Evolutionary conservation across 306 rosid species (phyloP), one percentile per base, ranked within the genome.

Genomic region (Acacia confusa): DNA sequence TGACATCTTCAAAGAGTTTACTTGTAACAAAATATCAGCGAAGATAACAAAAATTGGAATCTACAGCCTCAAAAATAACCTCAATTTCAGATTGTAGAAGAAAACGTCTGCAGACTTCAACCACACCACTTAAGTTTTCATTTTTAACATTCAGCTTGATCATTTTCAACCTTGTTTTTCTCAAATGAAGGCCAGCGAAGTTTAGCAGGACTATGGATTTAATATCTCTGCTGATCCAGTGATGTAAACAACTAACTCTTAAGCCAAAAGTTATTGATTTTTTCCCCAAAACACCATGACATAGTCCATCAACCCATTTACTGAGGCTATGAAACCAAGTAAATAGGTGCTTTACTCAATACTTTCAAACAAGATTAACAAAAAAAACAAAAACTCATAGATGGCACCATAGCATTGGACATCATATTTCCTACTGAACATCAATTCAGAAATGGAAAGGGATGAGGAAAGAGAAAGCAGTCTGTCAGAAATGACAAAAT

Each of bases 1-100:
- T 79, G 58, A 43, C 64, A 76, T 74, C 78, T 80, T 69, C 88
- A 70, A 74, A 38, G 70, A 5, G 85, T 66, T 78, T 75, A 43
- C 72, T 74, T 75, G 69, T 75, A 87, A 48, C 73, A 57, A 75
- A 80, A 71, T 43, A 43, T 40, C 80, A 36, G 70, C 84, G 53
- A 78, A 80, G 81, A 80, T 57, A 9, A 80, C n/a, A 64, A 63
- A 81, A 70, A 74, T 74, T 70, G 81, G 73, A 64, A 64, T 60
- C 50, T 70, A 78, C 82, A 65, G 40, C 45, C 87, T 52, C 13
- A 30, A 67, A 67, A 73, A 77, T 4, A 48, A 41, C 45, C 38
- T 20, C 69, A 28, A 3, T 14, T 47, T 30, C 3, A 19, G 28
- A 70, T 28, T 44, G 47, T 77, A 30, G 45, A 14, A 19, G 2